Evolutionary conservation across 805 yeast genomes (phyloP).

Genomic region (Kodamaea lidongshanica): DNA sequence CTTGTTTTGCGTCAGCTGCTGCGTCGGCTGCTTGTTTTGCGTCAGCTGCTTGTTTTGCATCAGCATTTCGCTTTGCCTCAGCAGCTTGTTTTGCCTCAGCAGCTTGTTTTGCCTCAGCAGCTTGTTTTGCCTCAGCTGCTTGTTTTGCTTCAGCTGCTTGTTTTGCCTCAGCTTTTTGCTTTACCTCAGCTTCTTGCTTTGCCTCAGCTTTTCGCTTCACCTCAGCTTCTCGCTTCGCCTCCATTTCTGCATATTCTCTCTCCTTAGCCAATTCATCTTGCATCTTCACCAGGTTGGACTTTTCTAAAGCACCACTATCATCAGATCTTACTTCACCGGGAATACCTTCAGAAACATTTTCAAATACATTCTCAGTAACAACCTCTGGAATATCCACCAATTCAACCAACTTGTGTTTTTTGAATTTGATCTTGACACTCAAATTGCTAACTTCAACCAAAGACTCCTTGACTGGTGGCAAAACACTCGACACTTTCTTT

Average conservation of each 20-base stretch:
- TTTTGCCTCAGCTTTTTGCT: conserved; percentile 4
- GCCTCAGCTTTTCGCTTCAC: neutral
- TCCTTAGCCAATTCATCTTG: no score
- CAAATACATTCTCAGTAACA: neutral
- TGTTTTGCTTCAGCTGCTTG: conserved; percentile 5
- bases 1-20: no score
- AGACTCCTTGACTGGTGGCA: conserved; percentile 5
- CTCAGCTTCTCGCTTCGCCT: neutral
- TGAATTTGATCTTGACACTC: conserved; percentile 9
- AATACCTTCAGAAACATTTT: no score
- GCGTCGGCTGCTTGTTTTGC: no score
- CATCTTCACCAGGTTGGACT: neutral
- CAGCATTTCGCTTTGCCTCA: no score
- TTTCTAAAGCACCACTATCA: neutral
- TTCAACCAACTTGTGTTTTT: conserved; percentile 8
- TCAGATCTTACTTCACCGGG: no score
- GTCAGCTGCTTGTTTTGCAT: no score
- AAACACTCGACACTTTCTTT: no score
- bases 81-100: no score
- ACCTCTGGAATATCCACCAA: conserved; percentile 2
- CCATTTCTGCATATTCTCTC: neutral
- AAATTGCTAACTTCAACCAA: neutral
- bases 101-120: neutral
- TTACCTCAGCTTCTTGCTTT: neutral
- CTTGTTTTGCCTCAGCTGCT: no score